Percentiles rank a stretch among this genome's conserved stretches.
Conservation (phyloP, 2,329 filamentous ascomycete species). For the Zalaria sp. region DNA sequence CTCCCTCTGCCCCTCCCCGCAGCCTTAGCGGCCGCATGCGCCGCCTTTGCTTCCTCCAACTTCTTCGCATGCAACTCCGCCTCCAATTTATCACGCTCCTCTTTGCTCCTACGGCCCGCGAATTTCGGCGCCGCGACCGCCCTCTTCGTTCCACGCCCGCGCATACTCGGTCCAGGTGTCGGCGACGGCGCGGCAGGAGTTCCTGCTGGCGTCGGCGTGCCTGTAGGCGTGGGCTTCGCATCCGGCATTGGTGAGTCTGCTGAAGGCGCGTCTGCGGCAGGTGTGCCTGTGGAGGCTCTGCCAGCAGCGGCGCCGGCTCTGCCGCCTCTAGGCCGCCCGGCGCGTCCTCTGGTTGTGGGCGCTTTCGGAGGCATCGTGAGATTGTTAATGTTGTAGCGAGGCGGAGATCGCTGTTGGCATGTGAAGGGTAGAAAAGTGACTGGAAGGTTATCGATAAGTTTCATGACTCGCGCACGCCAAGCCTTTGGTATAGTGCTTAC, state of each 20-base stretch:
- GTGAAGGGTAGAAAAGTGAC: too few relatives aligned
- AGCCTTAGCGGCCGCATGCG: constrained; percentile 11
- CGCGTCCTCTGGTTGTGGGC: constrained; percentile 3
- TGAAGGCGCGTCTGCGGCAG: constrained; percentile 1
- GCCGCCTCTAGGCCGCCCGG: constrained; percentile 4
- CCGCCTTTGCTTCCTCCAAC: constrained; percentile 17
- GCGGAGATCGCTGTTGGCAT: too few relatives aligned
- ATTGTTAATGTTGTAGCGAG: background rate
- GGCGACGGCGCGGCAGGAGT: background rate
- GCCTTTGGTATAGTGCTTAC: too few relatives aligned
- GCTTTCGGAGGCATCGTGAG: constrained; percentile 7
- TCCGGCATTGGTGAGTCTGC: background rate
- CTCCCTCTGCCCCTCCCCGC: constrained; percentile 11
- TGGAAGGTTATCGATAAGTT: background rate
- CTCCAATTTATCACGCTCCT: constrained; percentile 25
- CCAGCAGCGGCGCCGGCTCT: constrained; percentile 1
- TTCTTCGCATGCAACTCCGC: constrained; percentile 23
- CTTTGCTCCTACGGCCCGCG: constrained; percentile 29
- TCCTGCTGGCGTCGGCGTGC: constrained; percentile 2
- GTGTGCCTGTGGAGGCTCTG: background rate
- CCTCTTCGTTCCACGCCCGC: constrained; percentile 8
- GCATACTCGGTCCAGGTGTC: constrained; percentile 2
- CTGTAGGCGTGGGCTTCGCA: background rate
- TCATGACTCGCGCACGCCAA: background rate
- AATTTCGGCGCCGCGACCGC: constrained; percentile 22